Evolutionary conservation across 2,329 filamentous ascomycete species (phyloP), one percentile per base, ranked within the genome.

Genomic region (Pseudogymnoascus pannorum): DNA sequence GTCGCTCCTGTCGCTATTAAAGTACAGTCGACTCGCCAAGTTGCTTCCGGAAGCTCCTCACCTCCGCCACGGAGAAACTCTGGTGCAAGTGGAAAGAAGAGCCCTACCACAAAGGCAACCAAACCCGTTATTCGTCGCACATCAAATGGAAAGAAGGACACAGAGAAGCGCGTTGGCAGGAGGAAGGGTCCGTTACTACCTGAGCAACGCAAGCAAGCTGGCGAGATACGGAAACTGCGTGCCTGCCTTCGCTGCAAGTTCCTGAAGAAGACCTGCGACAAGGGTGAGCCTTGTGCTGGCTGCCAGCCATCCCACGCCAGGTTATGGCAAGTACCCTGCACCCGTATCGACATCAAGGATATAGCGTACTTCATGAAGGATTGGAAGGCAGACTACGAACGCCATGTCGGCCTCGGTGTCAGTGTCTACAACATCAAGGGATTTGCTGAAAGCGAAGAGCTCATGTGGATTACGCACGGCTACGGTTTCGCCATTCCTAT

Each of bases 341-440:
- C 93, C 40, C 89, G 93, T 64, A 96, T 97, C 71, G 93, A 97
- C 75, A 97, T 97, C 81, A 97, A 96, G 82, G 93, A 97, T 71
- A 96, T 97, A 70, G 90, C 87, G 44, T 96, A 95, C 76, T 97
- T 97, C 80, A 94, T 97, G 90, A 97, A 97, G 81, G 93, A 97
- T 75, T 97, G 92, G 92, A 96, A 93, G 77, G 92, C 92, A 48
- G 93, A 97, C 74, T 96, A 94, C 70, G 92, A 96, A 77, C 88
- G 92, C 68, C 92, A 97, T 73, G 84, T 94, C 68, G 89, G 85
- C 65, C 85, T 90, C 62, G 91, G 90, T 61, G 91, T 97, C 72
- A 95, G 92, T 1, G 88, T 96, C 57, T 92, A 89, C 75, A 97
- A 97, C 72, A 94, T 97, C 78, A 96, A 96, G 79, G 92, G 92